Conservation (phyloP, 2,329 filamentous ascomycete species). For the Ophiostoma angusticollis region DNA sequence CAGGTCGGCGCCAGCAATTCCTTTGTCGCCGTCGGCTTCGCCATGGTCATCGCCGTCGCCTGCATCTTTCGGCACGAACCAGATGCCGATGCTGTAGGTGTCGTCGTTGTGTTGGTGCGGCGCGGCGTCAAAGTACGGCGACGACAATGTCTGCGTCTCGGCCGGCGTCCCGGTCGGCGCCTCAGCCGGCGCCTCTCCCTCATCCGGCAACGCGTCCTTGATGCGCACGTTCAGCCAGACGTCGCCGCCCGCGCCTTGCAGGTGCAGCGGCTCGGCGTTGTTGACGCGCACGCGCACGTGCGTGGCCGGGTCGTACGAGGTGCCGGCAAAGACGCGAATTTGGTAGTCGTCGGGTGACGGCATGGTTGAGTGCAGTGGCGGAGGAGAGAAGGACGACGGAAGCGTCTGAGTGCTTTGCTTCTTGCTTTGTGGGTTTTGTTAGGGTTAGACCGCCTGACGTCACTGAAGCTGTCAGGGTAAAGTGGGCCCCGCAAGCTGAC, state of each 20-base stretch:
- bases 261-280: constrained; percentile 43
- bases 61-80: constrained; percentile 45
- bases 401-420: too few relatives aligned
- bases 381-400: background rate
- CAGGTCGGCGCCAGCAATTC: constrained; percentile 57
- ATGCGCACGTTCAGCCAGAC: constrained; percentile 64
- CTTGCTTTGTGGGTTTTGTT: too few relatives aligned
- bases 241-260: constrained; percentile 52
- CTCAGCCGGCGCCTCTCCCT: constrained; percentile 38
- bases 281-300: constrained; percentile 71
- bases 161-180: background rate
- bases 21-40: constrained; percentile 14
- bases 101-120: constrained; percentile 55
- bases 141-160: constrained; percentile 51
- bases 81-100: constrained; percentile 74
- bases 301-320: constrained; percentile 57
- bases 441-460: too few relatives aligned
- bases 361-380: constrained; percentile 4
- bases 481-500: too few relatives aligned
- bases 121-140: constrained; percentile 62
- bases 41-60: constrained; percentile 14
- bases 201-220: constrained; percentile 37
- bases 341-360: constrained; percentile 48
- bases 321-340: constrained; percentile 69
- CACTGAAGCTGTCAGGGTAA: too few relatives aligned